Conservation (phyloP, 768 basidiomycete species). For the Suillus subaureus region DNA sequence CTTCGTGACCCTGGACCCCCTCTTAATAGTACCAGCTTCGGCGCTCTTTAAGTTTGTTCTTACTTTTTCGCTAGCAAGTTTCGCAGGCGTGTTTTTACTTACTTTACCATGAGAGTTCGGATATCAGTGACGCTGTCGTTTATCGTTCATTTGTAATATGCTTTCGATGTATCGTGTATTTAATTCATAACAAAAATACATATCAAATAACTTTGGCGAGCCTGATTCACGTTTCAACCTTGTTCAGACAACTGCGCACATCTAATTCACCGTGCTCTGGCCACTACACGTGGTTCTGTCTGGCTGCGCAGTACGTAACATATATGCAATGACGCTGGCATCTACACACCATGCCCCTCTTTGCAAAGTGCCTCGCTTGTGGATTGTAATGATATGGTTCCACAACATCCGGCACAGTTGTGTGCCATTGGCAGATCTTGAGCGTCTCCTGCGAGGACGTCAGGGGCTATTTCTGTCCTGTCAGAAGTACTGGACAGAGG, state of each 20-base stretch:
- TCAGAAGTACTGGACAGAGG: conserved; percentile 7
- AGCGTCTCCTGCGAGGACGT: not conserved
- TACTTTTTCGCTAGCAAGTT: not conserved
- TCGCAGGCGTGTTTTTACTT: not conserved
- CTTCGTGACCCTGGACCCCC: no score
- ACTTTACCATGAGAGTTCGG: not conserved
- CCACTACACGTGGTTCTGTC: no score
- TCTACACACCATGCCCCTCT: conserved; percentile 4
- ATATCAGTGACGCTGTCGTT: not conserved
- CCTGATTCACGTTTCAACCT: no score
- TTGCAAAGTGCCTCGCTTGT: conserved; percentile 26
- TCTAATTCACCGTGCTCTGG: no score
- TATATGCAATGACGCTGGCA: no score
- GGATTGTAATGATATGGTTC: conserved; percentile 20
- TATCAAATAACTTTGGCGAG: not conserved
- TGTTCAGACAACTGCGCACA: no score
- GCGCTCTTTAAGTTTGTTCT: no score
- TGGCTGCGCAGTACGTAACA: no score
- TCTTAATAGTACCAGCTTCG: no score
- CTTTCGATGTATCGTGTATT: not conserved
- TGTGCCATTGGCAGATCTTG: conserved; percentile 20
- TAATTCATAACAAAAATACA: not conserved
- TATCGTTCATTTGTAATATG: not conserved
- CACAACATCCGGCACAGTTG: conserved; percentile 22
- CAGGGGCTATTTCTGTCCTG: conserved; percentile 12